Evolutionary conservation across 1,284 basidiomycete species (phyloP).

Genomic region (Meripilus lineatus): DNA sequence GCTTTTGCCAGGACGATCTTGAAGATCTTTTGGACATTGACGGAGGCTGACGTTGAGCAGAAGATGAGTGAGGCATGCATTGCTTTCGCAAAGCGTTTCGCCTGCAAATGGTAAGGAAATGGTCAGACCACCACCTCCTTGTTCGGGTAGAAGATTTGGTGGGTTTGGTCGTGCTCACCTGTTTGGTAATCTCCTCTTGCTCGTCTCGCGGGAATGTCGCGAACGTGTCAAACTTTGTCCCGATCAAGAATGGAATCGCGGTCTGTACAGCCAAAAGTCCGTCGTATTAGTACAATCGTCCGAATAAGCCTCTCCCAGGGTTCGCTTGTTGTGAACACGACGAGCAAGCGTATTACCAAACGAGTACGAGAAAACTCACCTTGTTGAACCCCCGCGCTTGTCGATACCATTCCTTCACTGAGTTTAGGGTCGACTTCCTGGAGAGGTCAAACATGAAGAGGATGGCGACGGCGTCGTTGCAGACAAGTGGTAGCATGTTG

Average conservation of each 20-base stretch:
- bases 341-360: too few species aligned
- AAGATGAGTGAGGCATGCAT: conserved; percentile 99
- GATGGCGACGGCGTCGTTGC: conserved; percentile 97
- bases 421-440: conserved; percentile 94
- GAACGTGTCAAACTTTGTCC: conserved; percentile 98
- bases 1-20: conserved; percentile 92
- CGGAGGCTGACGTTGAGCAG: conserved; percentile 95
- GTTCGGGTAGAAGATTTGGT: not conserved
- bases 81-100: conserved; percentile 93
- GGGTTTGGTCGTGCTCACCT: conserved; percentile 64
- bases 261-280: conserved; percentile 48
- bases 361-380: conserved; percentile 50
- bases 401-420: conserved; percentile 98
- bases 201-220: conserved; percentile 94
- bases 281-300: too few species aligned
- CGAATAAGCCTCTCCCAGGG: too few species aligned
- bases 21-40: conserved; percentile 99
- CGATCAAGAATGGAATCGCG: conserved; percentile 93
- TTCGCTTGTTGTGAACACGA: too few species aligned
- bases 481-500: conserved; percentile 97
- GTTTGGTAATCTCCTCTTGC: conserved; percentile 98
- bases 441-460: conserved; percentile 99
- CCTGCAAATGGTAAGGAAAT: conserved; percentile 38
- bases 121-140: conserved; percentile 10
- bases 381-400: conserved; percentile 99